Conservation (phyloP, 2,329 filamentous ascomycete species). For the Colletotrichum echinochloae region DNA sequence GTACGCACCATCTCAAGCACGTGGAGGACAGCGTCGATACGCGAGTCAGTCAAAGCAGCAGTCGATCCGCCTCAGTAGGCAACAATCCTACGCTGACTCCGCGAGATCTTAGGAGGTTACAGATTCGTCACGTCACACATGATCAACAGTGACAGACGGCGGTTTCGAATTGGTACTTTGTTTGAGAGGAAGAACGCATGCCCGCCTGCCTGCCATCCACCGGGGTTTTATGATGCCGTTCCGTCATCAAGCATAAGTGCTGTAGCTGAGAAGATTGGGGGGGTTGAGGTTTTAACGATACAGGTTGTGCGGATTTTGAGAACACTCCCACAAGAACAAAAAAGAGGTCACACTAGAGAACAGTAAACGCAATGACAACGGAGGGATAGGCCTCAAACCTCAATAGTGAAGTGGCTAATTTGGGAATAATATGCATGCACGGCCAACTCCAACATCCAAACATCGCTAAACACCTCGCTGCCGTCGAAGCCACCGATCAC, state of each 20-base stretch:
- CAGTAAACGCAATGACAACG: conserved; percentile 3
- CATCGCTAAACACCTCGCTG: conserved; percentile 75
- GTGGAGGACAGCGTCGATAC: background rate
- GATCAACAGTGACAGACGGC: background rate
- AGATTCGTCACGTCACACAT: conserved; percentile 6
- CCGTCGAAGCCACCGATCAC: conserved; percentile 77
- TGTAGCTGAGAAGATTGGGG: conserved; percentile 24
- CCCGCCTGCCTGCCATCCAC: conserved; percentile 24
- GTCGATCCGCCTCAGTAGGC: conserved; percentile 4
- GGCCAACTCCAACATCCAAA: conserved; percentile 74
- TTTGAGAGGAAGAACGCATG: conserved; percentile 17
- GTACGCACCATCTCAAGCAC: conserved; percentile 10
- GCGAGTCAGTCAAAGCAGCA: background rate
- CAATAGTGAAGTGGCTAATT: conserved; percentile 78
- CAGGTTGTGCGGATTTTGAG: conserved; percentile 12
- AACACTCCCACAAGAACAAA: background rate
- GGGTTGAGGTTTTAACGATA: conserved; percentile 18
- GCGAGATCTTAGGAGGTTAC: background rate
- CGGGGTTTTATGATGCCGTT: conserved; percentile 37
- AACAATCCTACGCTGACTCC: background rate
- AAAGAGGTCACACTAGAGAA: conserved; percentile 2
- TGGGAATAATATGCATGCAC: conserved; percentile 80
- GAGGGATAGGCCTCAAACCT: conserved; percentile 59
- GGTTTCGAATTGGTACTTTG: conserved; percentile 2
- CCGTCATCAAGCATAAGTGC: conserved; percentile 40